Evolutionary conservation across 148 eudicot genomes (phyloP).

Genomic region (Fagopyrum homotropicum): DNA sequence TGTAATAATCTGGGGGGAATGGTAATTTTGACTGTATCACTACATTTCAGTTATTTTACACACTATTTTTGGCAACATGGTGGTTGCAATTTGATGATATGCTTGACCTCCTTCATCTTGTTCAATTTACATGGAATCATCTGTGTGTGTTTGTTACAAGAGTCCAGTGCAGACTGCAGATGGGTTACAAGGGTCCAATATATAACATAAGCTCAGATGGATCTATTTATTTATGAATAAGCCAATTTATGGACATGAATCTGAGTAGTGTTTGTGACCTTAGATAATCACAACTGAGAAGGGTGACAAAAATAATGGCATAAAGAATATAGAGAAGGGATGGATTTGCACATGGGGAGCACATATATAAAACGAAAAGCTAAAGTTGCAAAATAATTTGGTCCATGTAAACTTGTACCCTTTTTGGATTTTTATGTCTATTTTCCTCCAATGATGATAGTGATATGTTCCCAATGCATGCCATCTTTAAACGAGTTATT

Average conservation of each 20-base stretch:
- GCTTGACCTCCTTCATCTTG: neutral
- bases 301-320: neutral
- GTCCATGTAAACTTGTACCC: constrained; percentile 9
- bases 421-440: constrained; percentile 7
- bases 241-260: neutral
- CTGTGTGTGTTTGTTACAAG: neutral
- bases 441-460: constrained; percentile 9
- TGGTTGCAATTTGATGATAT: constrained; percentile 1
- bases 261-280: neutral
- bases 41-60: neutral
- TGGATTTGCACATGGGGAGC: constrained; percentile 8
- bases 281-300: neutral
- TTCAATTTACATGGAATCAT: neutral
- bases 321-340: neutral
- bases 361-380: neutral
- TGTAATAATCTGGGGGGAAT: constrained; percentile 9
- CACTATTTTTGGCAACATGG: neutral
- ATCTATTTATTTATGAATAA: neutral
- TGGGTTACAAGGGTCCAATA: too few relatives aligned
- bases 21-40: neutral
- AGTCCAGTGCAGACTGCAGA: too few relatives aligned
- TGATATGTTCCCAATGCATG: constrained; percentile 12
- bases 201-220: neutral
- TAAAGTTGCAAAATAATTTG: constrained; percentile 1
- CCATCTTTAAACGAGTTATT: neutral